Evolutionary conservation across 768 basidiomycete species (phyloP), one percentile per base, ranked within the genome.

Genomic region (Xanthoconium stramineum): DNA sequence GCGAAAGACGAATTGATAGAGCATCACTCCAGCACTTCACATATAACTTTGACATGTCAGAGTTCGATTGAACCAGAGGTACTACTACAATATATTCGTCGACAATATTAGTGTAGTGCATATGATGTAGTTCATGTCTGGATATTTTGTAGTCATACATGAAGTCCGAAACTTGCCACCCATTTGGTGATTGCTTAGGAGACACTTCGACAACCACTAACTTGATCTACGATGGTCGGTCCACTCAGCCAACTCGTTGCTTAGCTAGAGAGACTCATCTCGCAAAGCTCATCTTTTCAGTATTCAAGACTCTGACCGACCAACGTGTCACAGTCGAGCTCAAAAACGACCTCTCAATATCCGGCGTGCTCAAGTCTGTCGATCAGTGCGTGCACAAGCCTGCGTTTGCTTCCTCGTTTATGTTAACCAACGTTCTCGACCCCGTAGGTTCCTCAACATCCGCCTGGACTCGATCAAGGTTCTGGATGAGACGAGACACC

Each of bases 261-360:
- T 24, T 24, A 19, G 48, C 7, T 47, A 39, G 38, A 1, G 36
- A 50, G 11, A 35, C 54, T 61, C 65, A 69, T 56, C 29, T 15
- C 39, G 40, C 30, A 30, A 63, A 71, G 94, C 87, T 96, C 64
- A 95, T 93, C 62, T 94, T 92, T 78, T 98, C 95, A 44, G 95
- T 98, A 29, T 98, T 99, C 86, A 98, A 98, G 76, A 98, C 97
- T 10, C 84, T 99, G 33, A 98, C 95, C 11, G 94, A 98, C 75
- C 96, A 98, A 69, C 85, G 88, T 67, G 95, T 98, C 65, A 94
- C 91, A 6, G 95, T 97, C 61, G 94, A 98, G 72, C 85, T 99
- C 67, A 99, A 99, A 78, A 99, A 99, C 76, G 97, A 98, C 74
- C 85, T 98, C 52, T 94, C 90, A 19, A 97, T 99, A 72, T 93